Base-by-base conservation (phyloP, 163 green algal species). In the Chloroidium sp. region DNA sequence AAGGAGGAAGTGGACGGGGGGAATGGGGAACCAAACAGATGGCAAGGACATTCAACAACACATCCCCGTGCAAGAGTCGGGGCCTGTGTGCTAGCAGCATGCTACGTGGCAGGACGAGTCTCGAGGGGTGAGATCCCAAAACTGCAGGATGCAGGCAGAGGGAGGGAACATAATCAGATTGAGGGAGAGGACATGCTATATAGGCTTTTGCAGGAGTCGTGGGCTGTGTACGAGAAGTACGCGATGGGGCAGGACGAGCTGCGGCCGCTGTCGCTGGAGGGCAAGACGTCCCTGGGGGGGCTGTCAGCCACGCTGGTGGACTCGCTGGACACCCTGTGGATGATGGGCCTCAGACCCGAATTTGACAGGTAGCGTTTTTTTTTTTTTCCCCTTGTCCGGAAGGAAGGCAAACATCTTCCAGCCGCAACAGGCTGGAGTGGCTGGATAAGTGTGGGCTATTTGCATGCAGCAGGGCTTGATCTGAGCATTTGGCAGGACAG, bases 221-320 rank as follows among this genome's bases (percentile, higher is more conserved):
- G 82, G 82, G 59, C 10, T 59, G 82, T 58, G n/a, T 86, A 86
- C 60, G 79, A 86, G 82, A 59, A 76, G 68, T 78, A 82, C 77
- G 82, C 82, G 1, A 81, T 76, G 82, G 83, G 82, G 82, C 61
- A 89, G 78, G 93, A 97, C 83, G 92, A 97, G 80, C 84, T 97
- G 72, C 85, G 87, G 64, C 93, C 93, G 2, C 77, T 95, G 4
- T 92, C 78, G 69, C 94, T 84, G 79, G 58, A 57, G 3, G 88
- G 88, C 3, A 88, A 87, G 62, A 60, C 86, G 62, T 78, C 58
- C 60, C 89, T 92, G 78, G 81, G 84, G 0, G 88, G 84, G 62
- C 74, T 92, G 80, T 87, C 84, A 14, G 87, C 87, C 36, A 90
- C 84, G 0, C 81, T 92, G 6, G 76, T 92, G 4, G 89, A 92